phyloP scores from a whole-genome alignment of 495 filamentous ascomycete genomes.

The Xylaria telfairii region DNA sequence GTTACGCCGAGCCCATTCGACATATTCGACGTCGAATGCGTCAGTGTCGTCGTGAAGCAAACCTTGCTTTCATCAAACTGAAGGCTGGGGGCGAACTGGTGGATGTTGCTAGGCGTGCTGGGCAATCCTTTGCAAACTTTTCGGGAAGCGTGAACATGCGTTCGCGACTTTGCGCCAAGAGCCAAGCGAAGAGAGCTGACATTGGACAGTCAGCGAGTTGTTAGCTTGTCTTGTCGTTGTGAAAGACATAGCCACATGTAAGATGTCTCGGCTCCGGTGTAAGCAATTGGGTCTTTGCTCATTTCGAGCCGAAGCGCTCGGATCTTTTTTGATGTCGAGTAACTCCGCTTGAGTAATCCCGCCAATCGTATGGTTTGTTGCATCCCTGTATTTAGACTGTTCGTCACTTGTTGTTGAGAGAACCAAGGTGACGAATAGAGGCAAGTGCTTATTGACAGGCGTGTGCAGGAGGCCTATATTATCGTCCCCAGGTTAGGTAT shows the following conservation, averaged over 20 bases:
- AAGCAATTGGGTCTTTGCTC: background rate
- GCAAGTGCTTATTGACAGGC: background rate
- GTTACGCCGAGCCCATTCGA: background rate
- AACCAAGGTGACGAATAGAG: conserved; percentile 2
- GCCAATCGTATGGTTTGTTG: background rate
- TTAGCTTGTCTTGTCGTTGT: background rate
- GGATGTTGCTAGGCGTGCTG: conserved; percentile 11
- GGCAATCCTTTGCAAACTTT: conserved; percentile 5
- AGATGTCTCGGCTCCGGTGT: background rate
- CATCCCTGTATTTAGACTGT: background rate
- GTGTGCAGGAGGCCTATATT: background rate
- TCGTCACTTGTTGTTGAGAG: no score
- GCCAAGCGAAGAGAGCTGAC: conserved; percentile 7
- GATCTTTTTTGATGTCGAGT: background rate
- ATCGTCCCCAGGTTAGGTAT: background rate
- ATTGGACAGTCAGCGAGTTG: conserved; percentile 15
- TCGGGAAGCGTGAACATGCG: background rate
- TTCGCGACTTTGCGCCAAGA: conserved; percentile 14
- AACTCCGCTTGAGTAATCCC: background rate
- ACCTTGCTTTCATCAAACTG: background rate
- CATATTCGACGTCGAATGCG: background rate
- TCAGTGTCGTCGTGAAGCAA: conserved; percentile 6
- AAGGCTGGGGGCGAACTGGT: background rate
- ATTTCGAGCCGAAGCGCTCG: background rate
- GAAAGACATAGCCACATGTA: background rate